Conservation (phyloP, 805 yeast species). For the Hanseniaspora clermontiae region DNA sequence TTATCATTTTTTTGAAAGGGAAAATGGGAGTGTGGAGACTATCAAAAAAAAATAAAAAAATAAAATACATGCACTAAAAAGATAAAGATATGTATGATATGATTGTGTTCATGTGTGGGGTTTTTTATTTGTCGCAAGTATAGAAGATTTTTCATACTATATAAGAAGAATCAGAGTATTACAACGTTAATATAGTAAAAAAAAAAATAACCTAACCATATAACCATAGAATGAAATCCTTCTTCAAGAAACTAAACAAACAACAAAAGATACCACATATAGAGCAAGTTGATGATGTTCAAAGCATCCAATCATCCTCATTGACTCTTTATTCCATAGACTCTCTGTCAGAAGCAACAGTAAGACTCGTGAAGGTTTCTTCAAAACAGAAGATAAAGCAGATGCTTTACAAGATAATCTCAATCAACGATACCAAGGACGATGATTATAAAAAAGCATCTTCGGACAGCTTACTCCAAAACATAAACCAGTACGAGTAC, state of each 20-base stretch:
- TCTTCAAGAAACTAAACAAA: not conserved
- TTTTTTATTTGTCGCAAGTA: no score
- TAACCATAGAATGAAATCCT: not conserved
- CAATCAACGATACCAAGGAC: not conserved
- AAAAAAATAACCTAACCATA: not conserved
- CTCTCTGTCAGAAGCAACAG: not conserved
- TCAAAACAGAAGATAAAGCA: not conserved
- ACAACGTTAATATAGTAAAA: no score
- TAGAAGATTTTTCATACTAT: no score
- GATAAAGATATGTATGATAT: no score
- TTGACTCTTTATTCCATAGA: not conserved
- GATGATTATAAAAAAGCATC: not conserved
- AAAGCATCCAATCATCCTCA: not conserved
- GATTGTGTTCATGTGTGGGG: no score
- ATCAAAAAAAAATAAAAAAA: no score
- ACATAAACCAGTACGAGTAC: conserved; percentile 1
- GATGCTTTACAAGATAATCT: not conserved
- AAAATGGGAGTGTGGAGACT: no score
- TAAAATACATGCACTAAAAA: no score
- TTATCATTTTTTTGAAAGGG: no score
- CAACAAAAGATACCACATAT: not conserved
- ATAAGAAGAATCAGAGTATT: no score
- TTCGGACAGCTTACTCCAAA: not conserved
- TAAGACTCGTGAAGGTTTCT: not conserved
- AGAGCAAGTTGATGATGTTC: not conserved